phyloP scores from a whole-genome alignment of 768 basidiomycete genomes.

The Serendipita sp. region DNA sequence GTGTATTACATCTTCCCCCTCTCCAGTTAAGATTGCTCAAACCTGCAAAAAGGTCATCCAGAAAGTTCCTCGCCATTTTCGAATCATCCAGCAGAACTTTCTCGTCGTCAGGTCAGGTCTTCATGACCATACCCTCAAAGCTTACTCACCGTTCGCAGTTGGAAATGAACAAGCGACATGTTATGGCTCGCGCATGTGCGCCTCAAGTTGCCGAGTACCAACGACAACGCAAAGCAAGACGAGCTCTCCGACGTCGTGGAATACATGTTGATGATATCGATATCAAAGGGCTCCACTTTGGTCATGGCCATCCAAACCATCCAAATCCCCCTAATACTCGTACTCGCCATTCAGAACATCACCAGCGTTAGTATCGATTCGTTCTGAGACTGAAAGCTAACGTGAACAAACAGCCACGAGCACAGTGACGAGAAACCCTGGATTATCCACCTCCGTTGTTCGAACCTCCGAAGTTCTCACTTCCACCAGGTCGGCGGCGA shows the following conservation, averaged over 20 bases:
- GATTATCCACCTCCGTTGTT: too few relatives aligned
- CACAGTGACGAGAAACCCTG: too few relatives aligned
- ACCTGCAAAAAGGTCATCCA: not conserved
- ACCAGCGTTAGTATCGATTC: not conserved
- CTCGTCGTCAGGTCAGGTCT: not conserved
- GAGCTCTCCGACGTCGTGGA: not conserved
- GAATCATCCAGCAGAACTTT: not conserved
- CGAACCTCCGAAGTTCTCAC: not conserved
- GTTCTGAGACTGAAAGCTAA: not conserved
- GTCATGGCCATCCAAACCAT: not conserved
- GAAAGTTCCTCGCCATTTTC: not conserved
- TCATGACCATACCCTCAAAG: not conserved
- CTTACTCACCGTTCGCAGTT: not conserved
- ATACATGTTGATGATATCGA: not conserved
- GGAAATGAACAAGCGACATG: conserved; percentile 5
- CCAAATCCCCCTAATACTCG: not conserved
- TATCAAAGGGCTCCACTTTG: not conserved
- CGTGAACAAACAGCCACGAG: not conserved
- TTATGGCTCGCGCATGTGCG: not conserved
- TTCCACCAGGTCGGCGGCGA: not conserved
- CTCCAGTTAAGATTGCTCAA: too few relatives aligned
- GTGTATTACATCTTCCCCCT: too few relatives aligned
- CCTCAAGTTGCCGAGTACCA: conserved; percentile 6
- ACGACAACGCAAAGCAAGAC: not conserved
- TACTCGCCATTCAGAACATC: not conserved